A percentile compares a stretch with the other conserved stretches of the same genome.
phyloP scores from a whole-genome alignment of 169 alveolate species.

The Plasmodium malariae region DNA sequence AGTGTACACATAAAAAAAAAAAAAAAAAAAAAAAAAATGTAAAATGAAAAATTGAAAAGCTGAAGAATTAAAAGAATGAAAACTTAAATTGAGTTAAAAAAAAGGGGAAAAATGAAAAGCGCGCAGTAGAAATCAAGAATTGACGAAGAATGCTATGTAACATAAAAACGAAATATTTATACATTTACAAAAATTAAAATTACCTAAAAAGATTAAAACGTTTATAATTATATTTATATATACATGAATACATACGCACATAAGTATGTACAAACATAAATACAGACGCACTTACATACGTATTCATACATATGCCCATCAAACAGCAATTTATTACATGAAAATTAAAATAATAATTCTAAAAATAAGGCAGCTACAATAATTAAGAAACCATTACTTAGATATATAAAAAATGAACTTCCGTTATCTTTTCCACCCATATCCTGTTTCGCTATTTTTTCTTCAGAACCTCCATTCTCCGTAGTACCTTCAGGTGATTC shows the following conservation, averaged over 20 bases:
- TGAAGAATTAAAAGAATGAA: no score
- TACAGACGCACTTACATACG: background rate
- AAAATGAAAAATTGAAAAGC: no score
- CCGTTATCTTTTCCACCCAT: background rate
- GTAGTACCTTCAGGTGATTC: background rate
- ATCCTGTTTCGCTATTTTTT: background rate
- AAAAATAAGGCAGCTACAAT: constrained; percentile 4
- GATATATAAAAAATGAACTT: constrained; percentile 5
- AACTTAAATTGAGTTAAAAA: no score
- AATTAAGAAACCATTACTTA: constrained; percentile 7
- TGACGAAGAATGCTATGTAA: no score
- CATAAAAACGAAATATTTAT: no score
- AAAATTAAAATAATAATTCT: constrained; percentile 8
- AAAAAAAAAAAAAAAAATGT: background rate
- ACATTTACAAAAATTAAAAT: no score
- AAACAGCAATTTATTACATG: background rate
- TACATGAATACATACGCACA: no score
- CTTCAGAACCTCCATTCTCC: background rate
- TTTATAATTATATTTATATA: no score
- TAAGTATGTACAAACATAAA: background rate
- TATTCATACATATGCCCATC: background rate
- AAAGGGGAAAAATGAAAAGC: no score
- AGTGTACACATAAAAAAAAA: background rate
- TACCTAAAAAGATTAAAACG: no score
- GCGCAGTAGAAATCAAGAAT: no score